phyloP scores from a whole-genome alignment of 2,329 filamentous ascomycete genomes.

The Venturia nashicola region DNA sequence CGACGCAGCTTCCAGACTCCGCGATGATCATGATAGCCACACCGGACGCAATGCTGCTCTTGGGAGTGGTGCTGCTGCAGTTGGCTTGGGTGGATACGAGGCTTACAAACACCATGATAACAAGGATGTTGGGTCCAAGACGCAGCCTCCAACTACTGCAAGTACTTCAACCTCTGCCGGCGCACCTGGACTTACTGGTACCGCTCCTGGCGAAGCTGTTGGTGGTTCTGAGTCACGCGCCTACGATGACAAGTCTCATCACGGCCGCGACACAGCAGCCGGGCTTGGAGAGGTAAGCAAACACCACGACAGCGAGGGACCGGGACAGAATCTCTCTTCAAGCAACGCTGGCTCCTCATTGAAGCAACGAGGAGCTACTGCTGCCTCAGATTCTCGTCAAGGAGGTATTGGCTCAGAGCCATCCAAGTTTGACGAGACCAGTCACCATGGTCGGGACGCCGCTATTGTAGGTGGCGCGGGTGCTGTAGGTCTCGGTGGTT shows the following conservation, averaged over 20 bases:
- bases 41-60: background rate
- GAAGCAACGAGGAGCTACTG: background rate
- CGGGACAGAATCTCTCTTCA: background rate
- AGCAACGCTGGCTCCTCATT: background rate
- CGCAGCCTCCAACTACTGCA: no score
- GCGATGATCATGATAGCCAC: background rate
- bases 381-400: background rate
- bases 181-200: no score
- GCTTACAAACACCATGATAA: background rate
- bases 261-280: no score
- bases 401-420: background rate
- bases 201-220: no score
- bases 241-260: no score
- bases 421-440: background rate
- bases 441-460: background rate
- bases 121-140: background rate
- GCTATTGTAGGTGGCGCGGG: background rate
- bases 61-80: background rate
- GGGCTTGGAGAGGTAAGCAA: background rate
- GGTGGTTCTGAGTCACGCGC: no score
- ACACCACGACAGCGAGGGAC: background rate
- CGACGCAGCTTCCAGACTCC: background rate
- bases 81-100: background rate
- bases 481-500: slow-evolving; percentile 11
- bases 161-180: no score